Conservation (phyloP, 768 basidiomycete genomes). For the Auricularia sp. region DNA sequence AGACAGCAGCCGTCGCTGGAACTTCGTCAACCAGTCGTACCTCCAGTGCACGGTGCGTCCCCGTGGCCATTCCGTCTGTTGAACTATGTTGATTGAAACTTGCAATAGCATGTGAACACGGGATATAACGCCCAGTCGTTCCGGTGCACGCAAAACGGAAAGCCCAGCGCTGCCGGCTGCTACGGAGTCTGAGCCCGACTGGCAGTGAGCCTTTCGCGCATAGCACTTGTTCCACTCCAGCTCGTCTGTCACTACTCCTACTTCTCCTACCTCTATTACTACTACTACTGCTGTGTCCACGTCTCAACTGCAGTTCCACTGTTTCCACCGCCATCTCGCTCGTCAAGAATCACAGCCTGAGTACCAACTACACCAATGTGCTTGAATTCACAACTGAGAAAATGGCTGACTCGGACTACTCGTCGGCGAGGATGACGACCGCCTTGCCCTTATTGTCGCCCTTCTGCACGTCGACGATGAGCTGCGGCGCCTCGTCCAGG, state of each 20-base stretch:
- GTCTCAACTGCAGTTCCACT: too few relatives aligned
- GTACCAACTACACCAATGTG: too few relatives aligned
- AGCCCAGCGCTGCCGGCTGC: too few relatives aligned
- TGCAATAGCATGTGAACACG: neutral
- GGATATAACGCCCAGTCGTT: neutral
- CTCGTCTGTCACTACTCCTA: too few relatives aligned
- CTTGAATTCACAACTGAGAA: too few relatives aligned
- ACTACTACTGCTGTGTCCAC: too few relatives aligned
- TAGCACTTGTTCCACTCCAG: too few relatives aligned
- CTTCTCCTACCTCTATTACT: too few relatives aligned
- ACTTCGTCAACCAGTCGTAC: neutral
- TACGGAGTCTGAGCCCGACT: too few relatives aligned
- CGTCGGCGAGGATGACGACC: neutral
- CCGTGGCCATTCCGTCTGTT: neutral
- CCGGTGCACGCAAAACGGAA: neutral
- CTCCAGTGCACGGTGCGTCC: neutral
- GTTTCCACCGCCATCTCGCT: too few relatives aligned
- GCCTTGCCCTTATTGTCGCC: slow-evolving; percentile 28
- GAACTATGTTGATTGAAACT: neutral
- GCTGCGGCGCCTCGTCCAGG: slow-evolving; percentile 30
- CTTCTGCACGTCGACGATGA: slow-evolving; percentile 24
- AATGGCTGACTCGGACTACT: neutral
- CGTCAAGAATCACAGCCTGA: too few relatives aligned
- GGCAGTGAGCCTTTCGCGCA: too few relatives aligned
- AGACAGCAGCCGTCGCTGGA: neutral